Percentiles rank a stretch among this genome's conserved stretches.
Conservation (phyloP, 305 asterid species). For the Fraxinus paxiana region DNA sequence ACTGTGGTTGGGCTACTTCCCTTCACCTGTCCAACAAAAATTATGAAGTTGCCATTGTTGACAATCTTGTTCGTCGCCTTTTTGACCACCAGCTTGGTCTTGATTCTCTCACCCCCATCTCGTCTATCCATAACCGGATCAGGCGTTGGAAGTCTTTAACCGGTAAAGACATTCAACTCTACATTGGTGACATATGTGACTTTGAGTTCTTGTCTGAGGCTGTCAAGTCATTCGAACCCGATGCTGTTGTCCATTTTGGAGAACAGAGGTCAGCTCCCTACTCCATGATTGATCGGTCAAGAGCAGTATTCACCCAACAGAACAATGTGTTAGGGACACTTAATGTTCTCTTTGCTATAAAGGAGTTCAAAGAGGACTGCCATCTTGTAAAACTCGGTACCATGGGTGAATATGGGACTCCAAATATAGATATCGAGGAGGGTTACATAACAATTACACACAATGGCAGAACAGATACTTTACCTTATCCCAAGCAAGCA, state of each 20-base stretch:
- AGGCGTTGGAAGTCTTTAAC: constrained; percentile 77
- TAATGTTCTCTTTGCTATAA: constrained; percentile 84
- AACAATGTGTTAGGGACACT: constrained; percentile 86
- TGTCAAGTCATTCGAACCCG: constrained; percentile 70
- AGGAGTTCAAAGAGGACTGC: constrained; percentile 81
- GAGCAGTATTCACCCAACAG: constrained; percentile 84
- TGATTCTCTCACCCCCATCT: constrained; percentile 74
- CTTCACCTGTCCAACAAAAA: constrained; percentile 77
- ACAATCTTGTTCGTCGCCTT: constrained; percentile 72
- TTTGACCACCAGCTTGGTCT: constrained; percentile 89
- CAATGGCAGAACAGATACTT: constrained; percentile 83
- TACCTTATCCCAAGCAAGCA: constrained; percentile 90
- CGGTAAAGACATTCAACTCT: constrained; percentile 63
- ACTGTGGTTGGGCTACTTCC: constrained; percentile 95
- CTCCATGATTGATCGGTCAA: constrained; percentile 91
- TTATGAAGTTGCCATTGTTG: constrained; percentile 80
- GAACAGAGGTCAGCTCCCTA: constrained; percentile 95
- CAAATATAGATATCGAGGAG: constrained; percentile 89
- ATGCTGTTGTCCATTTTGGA: constrained; percentile 83
- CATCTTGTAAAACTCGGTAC: constrained; percentile 95
- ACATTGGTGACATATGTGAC: constrained; percentile 81
- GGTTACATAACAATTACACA: constrained; percentile 80
- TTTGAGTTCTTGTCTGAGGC: constrained; percentile 83
- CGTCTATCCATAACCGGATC: constrained; percentile 74
- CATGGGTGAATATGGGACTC: constrained; percentile 98